Base-by-base conservation (phyloP, 1,139 yeast species). In the Saccharomyces hybrid region DNA sequence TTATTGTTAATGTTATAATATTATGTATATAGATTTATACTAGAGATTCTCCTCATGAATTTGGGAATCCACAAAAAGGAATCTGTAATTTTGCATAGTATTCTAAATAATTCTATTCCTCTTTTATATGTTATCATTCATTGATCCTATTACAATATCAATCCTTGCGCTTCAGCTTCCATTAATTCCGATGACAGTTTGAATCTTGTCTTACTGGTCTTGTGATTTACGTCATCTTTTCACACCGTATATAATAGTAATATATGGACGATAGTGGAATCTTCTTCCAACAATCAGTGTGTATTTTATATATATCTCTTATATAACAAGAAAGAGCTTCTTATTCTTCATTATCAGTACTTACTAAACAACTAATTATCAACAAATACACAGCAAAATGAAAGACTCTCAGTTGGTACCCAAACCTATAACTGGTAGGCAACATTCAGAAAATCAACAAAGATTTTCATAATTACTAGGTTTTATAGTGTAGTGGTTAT, bases 401-500 rank as follows among this genome's bases (percentile, higher is more conserved):
- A 41, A 38, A n/a, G n/a, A 7, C 25, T 29, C n/a, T 28, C 31
- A 28, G 31, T 28, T 28, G 31, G 31, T 28, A 28, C 31, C 31
- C 31, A 28, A 28, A 28, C 31, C 1, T 28, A 28, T 28, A 28
- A 28, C 31, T 28, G 31, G 31, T 7, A 28, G 31, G 9, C 31
- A 28, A 28, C 9, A 28, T 5, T 28, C 31, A 28, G 31, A 28
- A 28, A 28, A 5, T 28, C 31, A 5, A 5, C 31, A 4, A 28
- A 28, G 31, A 7, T 28, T 28, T 28, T 7, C 31, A 28, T 28
- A 28, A 29, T 29, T 29, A 29, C 20, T 16, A 16, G 52, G 52
- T 50, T 50, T 46, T 78, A 78, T 79, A 78, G 82, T 79, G 82
- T 79, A 79, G 82, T 78, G 82, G 83, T 79, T 76, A 79, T 79